A percentile compares a stretch with the other conserved stretches of the same genome.
These are phyloP conservation scores for Lepraria neglecta DNA, from an alignment of 495 filamentous ascomycete species.

Conservation along the genomic window DNA sequence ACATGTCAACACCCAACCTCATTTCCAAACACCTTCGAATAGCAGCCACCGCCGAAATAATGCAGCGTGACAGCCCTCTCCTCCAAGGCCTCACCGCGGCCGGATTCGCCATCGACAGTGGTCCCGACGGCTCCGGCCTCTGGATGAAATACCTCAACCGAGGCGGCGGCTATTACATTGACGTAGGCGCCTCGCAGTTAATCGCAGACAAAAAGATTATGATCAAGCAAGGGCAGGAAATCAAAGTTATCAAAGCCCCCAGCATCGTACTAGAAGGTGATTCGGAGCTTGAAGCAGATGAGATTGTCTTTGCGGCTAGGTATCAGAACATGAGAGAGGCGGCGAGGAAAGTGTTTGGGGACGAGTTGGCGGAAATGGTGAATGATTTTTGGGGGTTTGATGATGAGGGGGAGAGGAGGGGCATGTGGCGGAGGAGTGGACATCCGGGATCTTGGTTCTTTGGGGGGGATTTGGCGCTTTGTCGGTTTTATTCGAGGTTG, in stretches of 20 bases:
- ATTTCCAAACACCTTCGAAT: conserved; percentile 15
- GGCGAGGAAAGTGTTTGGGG: conserved; percentile 58
- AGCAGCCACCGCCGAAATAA: conserved; percentile 14
- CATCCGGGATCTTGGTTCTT: conserved; percentile 79
- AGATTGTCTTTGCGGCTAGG: conserved; percentile 76
- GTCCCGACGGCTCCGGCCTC: conserved; percentile 57
- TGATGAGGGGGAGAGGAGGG: conserved; percentile 65
- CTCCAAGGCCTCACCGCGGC: conserved; percentile 49
- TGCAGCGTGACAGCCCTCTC: conserved; percentile 15
- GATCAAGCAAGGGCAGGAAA: conserved; percentile 63
- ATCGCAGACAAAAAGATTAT: conserved; percentile 71
- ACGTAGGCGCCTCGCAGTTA: conserved; percentile 61
- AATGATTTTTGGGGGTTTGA: conserved; percentile 67
- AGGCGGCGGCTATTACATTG: conserved; percentile 75
- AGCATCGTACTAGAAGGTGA: conserved; percentile 62
- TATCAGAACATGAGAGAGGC: conserved; percentile 71
- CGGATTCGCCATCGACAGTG: conserved; percentile 64
- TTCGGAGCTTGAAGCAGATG: conserved; percentile 61
- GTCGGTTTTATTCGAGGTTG: conserved; percentile 62
- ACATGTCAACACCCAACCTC: conserved; percentile 13
- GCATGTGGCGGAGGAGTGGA: conserved; percentile 62
- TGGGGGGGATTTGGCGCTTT: conserved; percentile 70
- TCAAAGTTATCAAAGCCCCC: conserved; percentile 51
- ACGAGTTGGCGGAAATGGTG: conserved; percentile 59
- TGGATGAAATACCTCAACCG: conserved; percentile 65